Percentiles rank a stretch among this genome's conserved stretches.
Conservation (phyloP, 352 stramenopile genomes). For the Phytopythium oedochilum region DNA sequence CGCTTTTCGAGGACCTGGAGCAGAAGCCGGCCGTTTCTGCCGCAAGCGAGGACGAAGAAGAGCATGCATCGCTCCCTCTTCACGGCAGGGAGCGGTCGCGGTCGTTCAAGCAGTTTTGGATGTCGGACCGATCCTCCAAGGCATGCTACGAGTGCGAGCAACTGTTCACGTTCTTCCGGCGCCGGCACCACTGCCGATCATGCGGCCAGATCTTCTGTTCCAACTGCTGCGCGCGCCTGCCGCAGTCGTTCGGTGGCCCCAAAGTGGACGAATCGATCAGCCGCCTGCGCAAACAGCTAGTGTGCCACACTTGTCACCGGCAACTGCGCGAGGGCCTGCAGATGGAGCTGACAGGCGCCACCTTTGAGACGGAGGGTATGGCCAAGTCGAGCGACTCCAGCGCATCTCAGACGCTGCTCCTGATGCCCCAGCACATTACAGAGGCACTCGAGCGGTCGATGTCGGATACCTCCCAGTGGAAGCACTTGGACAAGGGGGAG, state of each 20-base stretch:
- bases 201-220: slow-evolving; percentile 86
- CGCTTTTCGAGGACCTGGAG: slow-evolving; percentile 32
- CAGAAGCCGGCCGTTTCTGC: slow-evolving; percentile 14
- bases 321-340: slow-evolving; percentile 80
- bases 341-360: slow-evolving; percentile 50
- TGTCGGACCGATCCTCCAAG: slow-evolving; percentile 85
- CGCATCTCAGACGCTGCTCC: slow-evolving; percentile 48
- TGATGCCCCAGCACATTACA: slow-evolving; percentile 74
- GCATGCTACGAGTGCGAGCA: slow-evolving; percentile 80
- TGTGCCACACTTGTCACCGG: slow-evolving; percentile 80
- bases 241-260: slow-evolving; percentile 68
- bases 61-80: slow-evolving; percentile 7
- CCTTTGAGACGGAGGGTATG: slow-evolving; percentile 22
- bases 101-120: slow-evolving; percentile 87
- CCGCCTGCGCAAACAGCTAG: slow-evolving; percentile 74
- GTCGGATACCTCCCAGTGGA: slow-evolving; percentile 54
- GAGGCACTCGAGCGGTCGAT: slow-evolving; percentile 61
- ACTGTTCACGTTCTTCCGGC: slow-evolving; percentile 79
- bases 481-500: slow-evolving; percentile 57
- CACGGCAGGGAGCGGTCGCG: slow-evolving; percentile 44
- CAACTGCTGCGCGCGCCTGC: slow-evolving; percentile 72
- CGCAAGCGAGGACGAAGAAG: slow-evolving; percentile 15
- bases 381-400: slow-evolving; percentile 25
- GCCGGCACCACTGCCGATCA: slow-evolving; percentile 78
- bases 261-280: slow-evolving; percentile 80